These are phyloP conservation scores for Solanum piurae DNA, from an alignment of 257 asterid genomes.

Conservation along the genomic window DNA sequence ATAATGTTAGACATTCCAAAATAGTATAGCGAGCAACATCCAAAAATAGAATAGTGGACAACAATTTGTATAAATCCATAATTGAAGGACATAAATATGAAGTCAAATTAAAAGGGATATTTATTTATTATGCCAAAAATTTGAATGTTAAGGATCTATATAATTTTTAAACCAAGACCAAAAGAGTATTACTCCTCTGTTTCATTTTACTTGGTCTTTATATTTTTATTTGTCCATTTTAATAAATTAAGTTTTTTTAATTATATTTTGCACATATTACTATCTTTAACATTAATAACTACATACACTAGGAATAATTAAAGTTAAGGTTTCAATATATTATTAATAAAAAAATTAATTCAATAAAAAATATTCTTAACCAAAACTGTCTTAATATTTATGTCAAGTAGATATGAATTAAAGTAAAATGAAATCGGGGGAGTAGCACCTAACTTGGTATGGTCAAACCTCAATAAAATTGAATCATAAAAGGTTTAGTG, in stretches of 20 bases:
- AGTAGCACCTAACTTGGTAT: background rate
- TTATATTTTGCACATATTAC: too few relatives aligned
- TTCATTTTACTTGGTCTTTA: too few relatives aligned
- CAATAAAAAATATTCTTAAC: too few relatives aligned
- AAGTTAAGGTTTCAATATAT: too few relatives aligned
- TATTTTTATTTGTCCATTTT: too few relatives aligned
- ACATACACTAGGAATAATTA: too few relatives aligned
- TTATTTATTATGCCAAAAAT: background rate
- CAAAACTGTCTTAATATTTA: too few relatives aligned
- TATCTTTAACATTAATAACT: too few relatives aligned
- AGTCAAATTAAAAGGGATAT: fast-evolving
- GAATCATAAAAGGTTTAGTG: background rate
- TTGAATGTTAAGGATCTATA: background rate
- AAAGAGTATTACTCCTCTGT: background rate
- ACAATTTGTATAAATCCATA: too few relatives aligned
- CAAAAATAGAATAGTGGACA: too few relatives aligned
- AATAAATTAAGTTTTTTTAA: too few relatives aligned
- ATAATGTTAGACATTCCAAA: fast-evolving
- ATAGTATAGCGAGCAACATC: fast-evolving
- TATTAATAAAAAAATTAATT: too few relatives aligned
- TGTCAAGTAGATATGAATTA: background rate
- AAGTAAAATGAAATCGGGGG: background rate
- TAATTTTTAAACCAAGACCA: background rate
- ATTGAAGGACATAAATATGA: background rate
- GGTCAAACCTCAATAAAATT: background rate